Base-by-base conservation (phyloP, 345 rosid species). In the Eucalyptus sp. region DNA sequence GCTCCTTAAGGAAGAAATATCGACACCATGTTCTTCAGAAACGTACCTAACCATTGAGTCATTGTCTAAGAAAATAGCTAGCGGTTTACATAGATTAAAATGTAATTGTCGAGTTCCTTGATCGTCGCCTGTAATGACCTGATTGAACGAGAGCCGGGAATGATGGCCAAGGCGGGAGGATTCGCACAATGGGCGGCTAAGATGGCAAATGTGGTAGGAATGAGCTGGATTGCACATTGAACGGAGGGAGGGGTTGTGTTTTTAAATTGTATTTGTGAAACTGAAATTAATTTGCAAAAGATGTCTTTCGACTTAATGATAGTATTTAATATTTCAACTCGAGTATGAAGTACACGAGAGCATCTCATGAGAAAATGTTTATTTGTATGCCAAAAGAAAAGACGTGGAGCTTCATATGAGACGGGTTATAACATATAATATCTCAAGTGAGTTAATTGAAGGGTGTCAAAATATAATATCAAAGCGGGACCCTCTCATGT, bases 401-500 rank as follows among this genome's bases (percentile, higher is more conserved):
- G 5, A 7, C 11, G 5, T 66, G 20, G 17, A 66, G 1, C 41
- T 66, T 66, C 5, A 14, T n/a, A 66, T 66, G 76, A 66, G 22
- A 66, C 2, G 1, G 2, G 41, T 66, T n/a, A n/a, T n/a, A n/a
- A n/a, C 6, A 16, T 0, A n/a, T n/a, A 66, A 11, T 12, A 11
- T 27, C 13, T 60, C 20, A 15, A 4, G 41, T 7, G 3, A n/a
- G 20, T 64, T 64, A n/a, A 64, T 62, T 3, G 8, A 62, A 29
- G 9, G 15, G 18, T 13, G 8, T 62, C 7, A 0, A 27, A 62
- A 62, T 13, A 62, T 62, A 13, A n/a, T 62, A 62, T 62, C 10
- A 29, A 4, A 64, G 76, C 0, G 2, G 10, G 18, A 64, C 76
- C 41, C 18, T 10, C 37, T 14, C 41, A 31, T 66, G 20, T 8